Conservation (phyloP, 2,329 filamentous ascomycete genomes). For the Colletotrichum cordylinicola region DNA sequence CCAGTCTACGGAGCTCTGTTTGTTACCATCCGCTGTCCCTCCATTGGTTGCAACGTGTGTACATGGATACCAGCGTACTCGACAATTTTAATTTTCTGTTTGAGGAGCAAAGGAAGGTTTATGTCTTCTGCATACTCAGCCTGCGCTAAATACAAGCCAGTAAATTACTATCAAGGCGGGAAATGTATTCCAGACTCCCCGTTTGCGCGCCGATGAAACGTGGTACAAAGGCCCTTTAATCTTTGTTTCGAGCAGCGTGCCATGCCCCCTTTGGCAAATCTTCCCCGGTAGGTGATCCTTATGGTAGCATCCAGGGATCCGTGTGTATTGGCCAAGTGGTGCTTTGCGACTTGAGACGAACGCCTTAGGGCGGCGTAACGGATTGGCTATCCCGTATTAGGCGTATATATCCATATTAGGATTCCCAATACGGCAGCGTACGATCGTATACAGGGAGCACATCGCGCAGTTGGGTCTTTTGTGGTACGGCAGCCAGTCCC, state of each 20-base stretch:
- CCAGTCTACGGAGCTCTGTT: not conserved
- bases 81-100: too few species aligned
- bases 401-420: not conserved
- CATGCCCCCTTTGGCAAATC: not conserved
- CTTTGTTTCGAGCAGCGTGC: not conserved
- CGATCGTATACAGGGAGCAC: not conserved
- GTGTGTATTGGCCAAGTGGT: not conserved
- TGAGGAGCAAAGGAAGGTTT: too few species aligned
- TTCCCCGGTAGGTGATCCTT: not conserved
- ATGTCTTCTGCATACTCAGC: too few species aligned
- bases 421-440: not conserved
- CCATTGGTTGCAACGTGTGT: too few species aligned
- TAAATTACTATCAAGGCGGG: not conserved
- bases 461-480: too few species aligned
- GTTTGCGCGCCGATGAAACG: not conserved
- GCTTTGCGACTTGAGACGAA: not conserved
- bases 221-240: not conserved
- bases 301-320: not conserved
- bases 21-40: not conserved
- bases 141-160: too few species aligned
- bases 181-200: not conserved
- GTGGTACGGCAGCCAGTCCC: not conserved
- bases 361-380: not conserved
- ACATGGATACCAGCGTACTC: too few species aligned
- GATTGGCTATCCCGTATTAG: not conserved